phyloP scores from a whole-genome alignment of 257 asterid genomes.

The Echites panduratus region DNA sequence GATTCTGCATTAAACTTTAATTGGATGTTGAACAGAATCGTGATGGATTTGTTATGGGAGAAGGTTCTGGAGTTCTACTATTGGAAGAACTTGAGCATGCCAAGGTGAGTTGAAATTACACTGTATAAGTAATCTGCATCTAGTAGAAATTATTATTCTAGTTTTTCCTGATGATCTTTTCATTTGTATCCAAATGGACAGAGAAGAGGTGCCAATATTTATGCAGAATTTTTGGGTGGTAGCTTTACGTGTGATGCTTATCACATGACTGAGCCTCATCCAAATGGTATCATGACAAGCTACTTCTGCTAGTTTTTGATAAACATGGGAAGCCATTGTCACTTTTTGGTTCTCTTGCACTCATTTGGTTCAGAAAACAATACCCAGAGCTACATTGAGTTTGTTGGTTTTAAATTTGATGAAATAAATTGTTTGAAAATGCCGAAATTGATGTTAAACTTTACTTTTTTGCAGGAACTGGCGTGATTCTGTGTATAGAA shows the following conservation, averaged over 20 bases:
- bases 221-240: slow-evolving; percentile 97
- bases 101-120: slow-evolving; percentile 36
- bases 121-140: background rate
- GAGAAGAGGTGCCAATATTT: slow-evolving; percentile 91
- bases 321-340: too few relatives aligned
- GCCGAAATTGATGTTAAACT: slow-evolving; percentile 13
- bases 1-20: background rate
- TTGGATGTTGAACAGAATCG: slow-evolving; percentile 55
- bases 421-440: background rate
- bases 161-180: slow-evolving; percentile 13
- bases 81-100: slow-evolving; percentile 98
- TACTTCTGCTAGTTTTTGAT: slow-evolving; percentile 4
- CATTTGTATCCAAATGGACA: slow-evolving; percentile 29
- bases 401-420: background rate
- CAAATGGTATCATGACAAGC: slow-evolving; percentile 51
- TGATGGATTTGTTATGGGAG: slow-evolving; percentile 98
- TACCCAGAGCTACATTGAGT: background rate
- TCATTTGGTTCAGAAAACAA: background rate
- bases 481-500: slow-evolving; percentile 82
- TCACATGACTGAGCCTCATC: slow-evolving; percentile 99
- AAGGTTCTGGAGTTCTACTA: slow-evolving; percentile 92
- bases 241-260: slow-evolving; percentile 97
- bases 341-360: background rate
- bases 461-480: slow-evolving; percentile 56
- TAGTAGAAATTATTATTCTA: slow-evolving; percentile 1